Evolutionary conservation across 495 filamentous ascomycete species (phyloP).

Genomic region (Aspergillus avenaceus): DNA sequence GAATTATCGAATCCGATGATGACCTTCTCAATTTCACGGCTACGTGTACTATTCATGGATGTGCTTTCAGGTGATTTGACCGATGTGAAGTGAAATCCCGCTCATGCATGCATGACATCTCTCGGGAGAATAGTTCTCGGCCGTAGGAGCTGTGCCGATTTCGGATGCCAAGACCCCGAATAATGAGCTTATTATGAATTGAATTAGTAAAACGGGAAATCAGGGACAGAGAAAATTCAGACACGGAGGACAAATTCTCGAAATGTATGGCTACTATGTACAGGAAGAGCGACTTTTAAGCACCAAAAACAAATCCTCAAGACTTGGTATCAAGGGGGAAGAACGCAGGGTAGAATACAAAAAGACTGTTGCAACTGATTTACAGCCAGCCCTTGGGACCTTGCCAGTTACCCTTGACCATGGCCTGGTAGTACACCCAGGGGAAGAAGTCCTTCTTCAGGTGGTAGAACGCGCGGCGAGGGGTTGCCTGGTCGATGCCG

Average conservation of each 20-base stretch:
- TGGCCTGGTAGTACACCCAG: conserved; percentile 56
- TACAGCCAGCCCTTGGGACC: conserved; percentile 52
- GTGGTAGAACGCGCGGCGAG: conserved; percentile 55
- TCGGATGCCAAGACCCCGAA: neutral
- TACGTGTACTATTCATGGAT: too few species aligned
- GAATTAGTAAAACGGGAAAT: neutral
- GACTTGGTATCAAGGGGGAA: too few species aligned
- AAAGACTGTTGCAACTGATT: neutral
- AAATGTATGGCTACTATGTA: too few species aligned
- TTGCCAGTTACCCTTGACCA: conserved; percentile 61
- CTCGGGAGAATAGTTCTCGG: neutral
- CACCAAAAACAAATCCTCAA: neutral
- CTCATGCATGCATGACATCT: too few species aligned
- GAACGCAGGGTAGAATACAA: neutral
- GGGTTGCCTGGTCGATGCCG: conserved; percentile 54
- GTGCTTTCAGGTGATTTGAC: too few species aligned
- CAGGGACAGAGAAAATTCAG: neutral
- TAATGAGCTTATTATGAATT: too few species aligned
- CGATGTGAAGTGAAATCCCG: too few species aligned
- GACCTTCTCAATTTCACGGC: too few species aligned
- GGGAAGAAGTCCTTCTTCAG: conserved; percentile 73
- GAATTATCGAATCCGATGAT: too few species aligned
- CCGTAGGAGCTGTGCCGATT: neutral
- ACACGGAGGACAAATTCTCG: neutral
- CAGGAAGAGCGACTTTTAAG: too few species aligned